These are phyloP conservation scores for Fusarium sp. DNA, from an alignment of 2,329 filamentous ascomycete species.

Conservation along the genomic window DNA sequence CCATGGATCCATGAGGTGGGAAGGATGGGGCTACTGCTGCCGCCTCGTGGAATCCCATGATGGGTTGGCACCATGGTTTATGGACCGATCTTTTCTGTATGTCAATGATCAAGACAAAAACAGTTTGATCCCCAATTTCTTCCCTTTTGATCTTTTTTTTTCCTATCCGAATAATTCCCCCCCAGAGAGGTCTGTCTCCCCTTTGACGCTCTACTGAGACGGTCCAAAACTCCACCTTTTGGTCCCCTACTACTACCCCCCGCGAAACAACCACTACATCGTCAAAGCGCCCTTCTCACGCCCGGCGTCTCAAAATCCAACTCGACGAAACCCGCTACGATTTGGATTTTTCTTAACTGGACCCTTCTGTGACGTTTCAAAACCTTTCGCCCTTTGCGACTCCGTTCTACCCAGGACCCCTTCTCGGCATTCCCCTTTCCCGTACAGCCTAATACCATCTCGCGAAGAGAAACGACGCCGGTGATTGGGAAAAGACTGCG, in stretches of 20 bases:
- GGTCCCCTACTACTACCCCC: slow-evolving; percentile 8
- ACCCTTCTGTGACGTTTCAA: slow-evolving; percentile 41
- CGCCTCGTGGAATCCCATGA: slow-evolving; percentile 8
- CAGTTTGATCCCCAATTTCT: slow-evolving; percentile 20
- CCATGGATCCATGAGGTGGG: neutral
- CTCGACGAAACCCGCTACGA: slow-evolving; percentile 22
- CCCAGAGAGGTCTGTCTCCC: neutral
- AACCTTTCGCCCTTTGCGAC: slow-evolving; percentile 4
- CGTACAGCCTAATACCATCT: slow-evolving; percentile 23
- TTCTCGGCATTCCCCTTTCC: slow-evolving; percentile 32
- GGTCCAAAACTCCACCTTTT: slow-evolving; percentile 8
- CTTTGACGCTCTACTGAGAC: slow-evolving; percentile 20
- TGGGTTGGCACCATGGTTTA: neutral
- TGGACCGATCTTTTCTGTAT: neutral
- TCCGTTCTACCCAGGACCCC: too few relatives aligned
- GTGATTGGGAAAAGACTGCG: slow-evolving; percentile 1
- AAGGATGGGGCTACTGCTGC: neutral
- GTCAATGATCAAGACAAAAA: slow-evolving; percentile 19
- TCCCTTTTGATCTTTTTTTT: neutral
- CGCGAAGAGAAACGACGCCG: neutral
- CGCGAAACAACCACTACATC: slow-evolving; percentile 37
- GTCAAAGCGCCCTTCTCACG: slow-evolving; percentile 33
- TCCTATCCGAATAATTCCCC: neutral
- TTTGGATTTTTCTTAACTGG: neutral
- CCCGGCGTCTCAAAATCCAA: slow-evolving; percentile 38